Evolutionary conservation across 2,329 filamentous ascomycete genomes (phyloP).

Genomic region (Passalora sequoiae): DNA sequence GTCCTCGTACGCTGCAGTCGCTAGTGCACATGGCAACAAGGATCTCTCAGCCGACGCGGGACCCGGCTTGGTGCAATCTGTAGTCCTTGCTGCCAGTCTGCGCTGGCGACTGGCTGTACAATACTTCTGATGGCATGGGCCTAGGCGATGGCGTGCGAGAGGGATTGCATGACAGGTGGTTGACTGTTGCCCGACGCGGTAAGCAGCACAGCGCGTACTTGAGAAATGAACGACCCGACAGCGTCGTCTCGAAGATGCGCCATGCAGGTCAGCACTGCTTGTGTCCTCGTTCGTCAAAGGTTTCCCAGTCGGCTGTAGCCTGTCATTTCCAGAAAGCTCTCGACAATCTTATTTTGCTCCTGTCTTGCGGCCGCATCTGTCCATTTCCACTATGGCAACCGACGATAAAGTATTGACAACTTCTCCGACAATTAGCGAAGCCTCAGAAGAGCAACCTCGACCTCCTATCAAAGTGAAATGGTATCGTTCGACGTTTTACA

Average conservation of each 20-base stretch:
- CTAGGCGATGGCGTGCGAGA: conserved; percentile 16
- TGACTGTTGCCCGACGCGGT: background rate
- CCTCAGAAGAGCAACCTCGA: conserved; percentile 5
- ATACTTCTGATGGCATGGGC: conserved; percentile 9
- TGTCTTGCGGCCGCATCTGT: too few relatives aligned
- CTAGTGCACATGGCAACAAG: too few relatives aligned
- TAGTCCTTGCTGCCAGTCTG: too few relatives aligned
- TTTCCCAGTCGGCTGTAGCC: background rate
- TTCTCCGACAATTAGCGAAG: conserved; percentile 10
- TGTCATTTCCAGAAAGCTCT: background rate
- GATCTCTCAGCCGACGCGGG: too few relatives aligned
- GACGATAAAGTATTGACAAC: too few relatives aligned
- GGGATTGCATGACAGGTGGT: background rate
- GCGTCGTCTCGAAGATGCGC: background rate
- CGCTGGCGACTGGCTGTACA: too few relatives aligned
- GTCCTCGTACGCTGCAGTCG: too few relatives aligned
- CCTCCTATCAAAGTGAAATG: conserved; percentile 33
- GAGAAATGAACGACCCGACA: background rate
- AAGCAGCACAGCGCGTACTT: background rate
- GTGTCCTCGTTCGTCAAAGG: too few relatives aligned
- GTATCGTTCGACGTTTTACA: conserved; percentile 68
- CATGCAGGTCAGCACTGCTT: background rate
- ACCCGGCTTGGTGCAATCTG: too few relatives aligned
- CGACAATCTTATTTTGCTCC: background rate
- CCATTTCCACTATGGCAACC: too few relatives aligned